Conservation (phyloP, 257 asterid genomes). For the Marsdenia floribunda region DNA sequence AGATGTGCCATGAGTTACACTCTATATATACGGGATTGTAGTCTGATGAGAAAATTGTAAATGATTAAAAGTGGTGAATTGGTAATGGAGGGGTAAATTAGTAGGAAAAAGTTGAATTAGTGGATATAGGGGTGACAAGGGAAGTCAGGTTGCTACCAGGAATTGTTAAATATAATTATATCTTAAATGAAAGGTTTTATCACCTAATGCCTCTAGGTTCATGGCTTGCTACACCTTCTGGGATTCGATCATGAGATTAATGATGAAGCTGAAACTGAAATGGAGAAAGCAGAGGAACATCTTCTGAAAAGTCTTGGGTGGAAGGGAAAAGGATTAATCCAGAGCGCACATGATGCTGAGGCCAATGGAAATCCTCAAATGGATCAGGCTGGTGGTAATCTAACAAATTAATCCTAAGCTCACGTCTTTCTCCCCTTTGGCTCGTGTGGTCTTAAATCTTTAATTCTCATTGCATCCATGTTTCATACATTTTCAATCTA, state of each 20-base stretch:
- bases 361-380: constrained; percentile 38
- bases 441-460: background rate
- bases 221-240: constrained; percentile 90
- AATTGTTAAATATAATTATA: background rate
- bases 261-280: constrained; percentile 91
- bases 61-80: background rate
- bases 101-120: background rate
- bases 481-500: constrained; percentile 27
- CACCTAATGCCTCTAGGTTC: constrained; percentile 55
- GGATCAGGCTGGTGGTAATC: constrained; percentile 61
- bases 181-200: constrained; percentile 12
- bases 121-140: background rate
- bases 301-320: constrained; percentile 80
- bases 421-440: constrained; percentile 9
- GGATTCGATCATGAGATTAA: constrained; percentile 98
- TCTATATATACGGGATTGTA: background rate
- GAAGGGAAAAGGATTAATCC: constrained; percentile 94
- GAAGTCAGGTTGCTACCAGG: background rate
- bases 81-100: background rate
- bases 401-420: constrained; percentile 19
- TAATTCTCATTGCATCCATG: background rate
- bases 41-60: background rate
- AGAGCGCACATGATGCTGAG: constrained; percentile 60
- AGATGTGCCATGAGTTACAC: background rate
- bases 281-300: constrained; percentile 88